phyloP scores from a whole-genome alignment of 352 stramenopile genomes.

The Thalassiosira mediterranea region DNA sequence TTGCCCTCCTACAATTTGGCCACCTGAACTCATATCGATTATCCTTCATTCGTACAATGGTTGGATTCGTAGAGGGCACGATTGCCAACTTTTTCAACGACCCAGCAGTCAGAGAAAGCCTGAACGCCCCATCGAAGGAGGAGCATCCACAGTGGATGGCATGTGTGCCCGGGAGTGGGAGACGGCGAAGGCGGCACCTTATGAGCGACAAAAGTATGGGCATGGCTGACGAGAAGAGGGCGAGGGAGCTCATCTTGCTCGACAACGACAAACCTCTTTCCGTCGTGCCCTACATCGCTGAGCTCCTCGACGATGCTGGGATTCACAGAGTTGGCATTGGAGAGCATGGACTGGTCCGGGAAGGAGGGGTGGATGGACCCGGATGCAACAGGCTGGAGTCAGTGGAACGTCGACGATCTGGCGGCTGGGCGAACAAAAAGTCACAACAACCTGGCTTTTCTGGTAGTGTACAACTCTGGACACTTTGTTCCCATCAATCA shows the following conservation, averaged over 20 bases:
- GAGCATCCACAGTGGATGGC: conserved; percentile 45
- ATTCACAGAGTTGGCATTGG: conserved; percentile 65
- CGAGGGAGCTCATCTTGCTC: conserved; percentile 50
- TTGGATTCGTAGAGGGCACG: conserved; percentile 31
- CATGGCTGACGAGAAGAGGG: conserved; percentile 13
- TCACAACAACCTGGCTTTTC: conserved; percentile 66
- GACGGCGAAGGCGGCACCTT: conserved; percentile 50
- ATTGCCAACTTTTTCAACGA: conserved; percentile 67
- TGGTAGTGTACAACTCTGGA: conserved; percentile 42
- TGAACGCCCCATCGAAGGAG: conserved; percentile 57
- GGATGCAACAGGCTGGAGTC: conserved; percentile 34
- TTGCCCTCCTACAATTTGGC: too few species aligned
- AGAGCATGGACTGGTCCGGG: conserved; percentile 73
- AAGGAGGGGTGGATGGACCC: conserved; percentile 54
- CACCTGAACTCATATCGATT: conserved; percentile 18
- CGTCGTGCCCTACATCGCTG: conserved; percentile 68
- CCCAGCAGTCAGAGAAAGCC: conserved; percentile 49
- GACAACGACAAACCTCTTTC: conserved; percentile 63
- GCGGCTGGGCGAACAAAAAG: conserved; percentile 60
- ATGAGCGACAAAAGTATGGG: too few species aligned
- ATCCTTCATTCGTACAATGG: too few species aligned
- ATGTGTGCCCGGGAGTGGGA: conserved; percentile 70
- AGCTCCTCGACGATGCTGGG: conserved; percentile 70
- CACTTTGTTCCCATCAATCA: conserved; percentile 62
- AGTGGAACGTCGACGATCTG: conserved; percentile 42